These are phyloP conservation scores for Elsinoe arachidis DNA, from an alignment of 2,329 filamentous ascomycete species.

Conservation along the genomic window DNA sequence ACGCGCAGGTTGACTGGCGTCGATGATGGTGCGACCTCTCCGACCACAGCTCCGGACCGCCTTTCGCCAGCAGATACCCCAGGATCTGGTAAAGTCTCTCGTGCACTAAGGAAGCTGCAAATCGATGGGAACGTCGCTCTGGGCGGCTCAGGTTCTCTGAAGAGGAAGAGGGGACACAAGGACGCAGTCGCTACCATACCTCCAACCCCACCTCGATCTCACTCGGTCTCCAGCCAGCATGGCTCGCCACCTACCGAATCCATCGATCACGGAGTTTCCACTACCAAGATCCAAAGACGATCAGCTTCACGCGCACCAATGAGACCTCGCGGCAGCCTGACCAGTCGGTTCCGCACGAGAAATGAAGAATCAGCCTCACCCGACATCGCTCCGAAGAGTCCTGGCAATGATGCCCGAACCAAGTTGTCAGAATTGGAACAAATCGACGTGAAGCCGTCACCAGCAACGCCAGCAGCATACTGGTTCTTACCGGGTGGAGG, in stretches of 20 bases:
- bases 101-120: not conserved
- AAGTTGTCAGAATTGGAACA: too few species aligned
- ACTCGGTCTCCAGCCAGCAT: constrained; percentile 2
- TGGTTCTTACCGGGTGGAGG: constrained; percentile 3
- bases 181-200: not conserved
- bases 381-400: too few species aligned
- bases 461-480: not conserved
- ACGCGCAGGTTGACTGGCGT: constrained; percentile 1
- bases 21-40: not conserved
- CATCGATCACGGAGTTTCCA: not conserved
- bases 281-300: not conserved
- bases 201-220: not conserved
- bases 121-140: constrained; percentile 10
- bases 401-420: too few species aligned
- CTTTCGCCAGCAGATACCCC: not conserved
- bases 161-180: constrained; percentile 10
- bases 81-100: not conserved
- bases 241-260: not conserved
- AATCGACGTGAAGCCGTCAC: too few species aligned
- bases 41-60: not conserved
- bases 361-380: too few species aligned
- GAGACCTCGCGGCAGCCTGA: too few species aligned
- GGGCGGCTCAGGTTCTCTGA: not conserved
- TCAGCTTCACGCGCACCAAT: too few species aligned
- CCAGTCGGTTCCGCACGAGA: too few species aligned